These are phyloP conservation scores for Puya raimondii DNA, from an alignment of 176 grass and related monocot genomes.

Conservation along the genomic window DNA sequence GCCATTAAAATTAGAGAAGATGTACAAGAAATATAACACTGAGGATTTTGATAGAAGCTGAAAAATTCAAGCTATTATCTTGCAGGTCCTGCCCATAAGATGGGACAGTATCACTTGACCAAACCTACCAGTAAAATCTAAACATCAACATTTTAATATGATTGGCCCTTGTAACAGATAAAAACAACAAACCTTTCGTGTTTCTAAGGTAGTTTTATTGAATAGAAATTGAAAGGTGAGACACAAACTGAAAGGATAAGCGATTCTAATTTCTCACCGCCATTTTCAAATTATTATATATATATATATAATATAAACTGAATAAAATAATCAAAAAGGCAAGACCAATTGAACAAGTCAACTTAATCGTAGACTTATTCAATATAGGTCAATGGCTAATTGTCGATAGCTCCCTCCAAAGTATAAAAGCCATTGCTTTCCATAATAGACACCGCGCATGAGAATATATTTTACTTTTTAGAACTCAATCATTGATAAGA, in stretches of 20 bases:
- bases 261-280: neutral
- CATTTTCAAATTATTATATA: neutral
- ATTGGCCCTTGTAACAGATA: neutral
- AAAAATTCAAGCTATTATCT: neutral
- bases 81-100: neutral
- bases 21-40: neutral
- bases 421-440: no score
- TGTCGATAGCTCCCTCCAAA: no score
- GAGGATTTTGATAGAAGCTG: neutral
- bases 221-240: neutral
- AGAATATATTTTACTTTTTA: no score
- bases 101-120: neutral
- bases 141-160: neutral
- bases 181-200: neutral
- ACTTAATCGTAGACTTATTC: neutral
- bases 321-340: neutral
- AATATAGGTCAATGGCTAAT: no score
- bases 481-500: no score
- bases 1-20: neutral
- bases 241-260: neutral
- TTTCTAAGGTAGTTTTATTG: neutral
- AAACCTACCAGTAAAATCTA: neutral
- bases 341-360: neutral
- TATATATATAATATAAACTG: neutral
- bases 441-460: no score